phyloP scores from a whole-genome alignment of 2,329 filamentous ascomycete species.

The Cladosporium sp. region DNA sequence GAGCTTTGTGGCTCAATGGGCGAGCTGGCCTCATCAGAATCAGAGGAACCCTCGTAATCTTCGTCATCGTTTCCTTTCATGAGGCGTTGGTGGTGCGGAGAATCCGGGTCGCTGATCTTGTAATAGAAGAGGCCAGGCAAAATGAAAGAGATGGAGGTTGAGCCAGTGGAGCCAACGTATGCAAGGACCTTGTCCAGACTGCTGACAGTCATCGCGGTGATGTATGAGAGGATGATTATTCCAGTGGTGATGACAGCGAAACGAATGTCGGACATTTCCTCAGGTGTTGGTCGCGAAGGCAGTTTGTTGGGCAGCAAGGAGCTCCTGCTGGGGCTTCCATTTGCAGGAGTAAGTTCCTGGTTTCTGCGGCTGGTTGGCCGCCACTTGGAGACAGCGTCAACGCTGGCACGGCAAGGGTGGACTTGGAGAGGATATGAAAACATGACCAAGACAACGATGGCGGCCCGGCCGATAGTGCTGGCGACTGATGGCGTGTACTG shows the following conservation, averaged over 20 bases:
- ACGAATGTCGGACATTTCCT: constrained; percentile 74
- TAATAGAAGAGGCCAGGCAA: constrained; percentile 96
- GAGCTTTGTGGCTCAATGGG: constrained; percentile 43
- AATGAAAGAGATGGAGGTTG: constrained; percentile 94
- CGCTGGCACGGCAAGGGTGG: constrained; percentile 89
- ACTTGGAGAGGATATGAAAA: constrained; percentile 95
- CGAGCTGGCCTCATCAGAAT: constrained; percentile 41
- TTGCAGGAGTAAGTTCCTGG: constrained; percentile 25
- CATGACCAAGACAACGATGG: constrained; percentile 92
- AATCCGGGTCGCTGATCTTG: constrained; percentile 90
- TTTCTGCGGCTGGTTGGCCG: constrained; percentile 48
- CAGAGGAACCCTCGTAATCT: constrained; percentile 55
- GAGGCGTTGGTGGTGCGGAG: constrained; percentile 76
- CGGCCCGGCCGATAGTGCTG: constrained; percentile 88
- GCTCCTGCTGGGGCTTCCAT: constrained; percentile 27
- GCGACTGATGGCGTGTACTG: constrained; percentile 79
- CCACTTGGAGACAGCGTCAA: constrained; percentile 94
- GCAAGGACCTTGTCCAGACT: constrained; percentile 87
- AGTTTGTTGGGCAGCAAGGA: constrained; percentile 24
- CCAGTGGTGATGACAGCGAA: constrained; percentile 85
- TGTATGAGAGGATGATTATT: constrained; percentile 79
- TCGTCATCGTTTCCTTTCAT: constrained; percentile 88
- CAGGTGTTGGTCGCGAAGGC: constrained; percentile 25
- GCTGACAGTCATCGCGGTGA: constrained; percentile 83
- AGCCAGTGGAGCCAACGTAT: constrained; percentile 91